Percentiles rank a stretch among this genome's conserved stretches.
Evolutionary conservation across 139 green algal genomes (phyloP).

Genomic region (Spirogloea muscicola): DNA sequence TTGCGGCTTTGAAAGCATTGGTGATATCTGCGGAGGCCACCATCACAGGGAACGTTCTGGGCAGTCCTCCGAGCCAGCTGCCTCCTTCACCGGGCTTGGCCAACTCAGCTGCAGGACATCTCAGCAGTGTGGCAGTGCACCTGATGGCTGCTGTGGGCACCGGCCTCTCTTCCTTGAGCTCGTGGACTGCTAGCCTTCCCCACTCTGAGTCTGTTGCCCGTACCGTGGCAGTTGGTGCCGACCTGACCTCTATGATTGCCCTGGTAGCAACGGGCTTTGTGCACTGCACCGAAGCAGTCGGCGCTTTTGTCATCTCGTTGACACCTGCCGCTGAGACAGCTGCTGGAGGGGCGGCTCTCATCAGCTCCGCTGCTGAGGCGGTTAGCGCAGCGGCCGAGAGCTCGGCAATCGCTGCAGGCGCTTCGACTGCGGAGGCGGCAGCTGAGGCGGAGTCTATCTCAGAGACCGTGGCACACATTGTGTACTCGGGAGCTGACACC

Average conservation of each 20-base stretch:
- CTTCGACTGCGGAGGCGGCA: not conserved
- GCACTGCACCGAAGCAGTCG: too few relatives aligned
- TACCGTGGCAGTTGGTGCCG: too few relatives aligned
- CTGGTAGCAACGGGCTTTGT: not conserved
- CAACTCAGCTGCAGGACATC: not conserved
- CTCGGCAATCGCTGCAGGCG: not conserved
- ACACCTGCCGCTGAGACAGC: too few relatives aligned
- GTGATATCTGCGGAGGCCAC: slow-evolving; percentile 1
- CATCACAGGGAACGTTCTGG: not conserved
- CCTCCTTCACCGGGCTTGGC: not conserved
- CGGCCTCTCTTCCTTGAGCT: not conserved
- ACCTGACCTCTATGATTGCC: not conserved
- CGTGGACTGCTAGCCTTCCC: not conserved
- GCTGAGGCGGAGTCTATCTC: not conserved
- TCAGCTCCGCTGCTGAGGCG: not conserved
- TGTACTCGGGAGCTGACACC: not conserved
- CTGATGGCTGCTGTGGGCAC: not conserved
- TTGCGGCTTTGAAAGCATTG: not conserved
- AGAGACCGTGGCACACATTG: not conserved
- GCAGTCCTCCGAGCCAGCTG: too few relatives aligned
- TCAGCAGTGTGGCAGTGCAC: not conserved
- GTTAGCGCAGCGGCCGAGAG: not conserved
- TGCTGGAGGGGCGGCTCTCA: too few relatives aligned
- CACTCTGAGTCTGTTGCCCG: not conserved
- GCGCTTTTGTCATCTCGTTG: too few relatives aligned